These are phyloP conservation scores for Pleurotus cornucopiae DNA, from an alignment of 768 basidiomycete genomes.

Conservation along the genomic window DNA sequence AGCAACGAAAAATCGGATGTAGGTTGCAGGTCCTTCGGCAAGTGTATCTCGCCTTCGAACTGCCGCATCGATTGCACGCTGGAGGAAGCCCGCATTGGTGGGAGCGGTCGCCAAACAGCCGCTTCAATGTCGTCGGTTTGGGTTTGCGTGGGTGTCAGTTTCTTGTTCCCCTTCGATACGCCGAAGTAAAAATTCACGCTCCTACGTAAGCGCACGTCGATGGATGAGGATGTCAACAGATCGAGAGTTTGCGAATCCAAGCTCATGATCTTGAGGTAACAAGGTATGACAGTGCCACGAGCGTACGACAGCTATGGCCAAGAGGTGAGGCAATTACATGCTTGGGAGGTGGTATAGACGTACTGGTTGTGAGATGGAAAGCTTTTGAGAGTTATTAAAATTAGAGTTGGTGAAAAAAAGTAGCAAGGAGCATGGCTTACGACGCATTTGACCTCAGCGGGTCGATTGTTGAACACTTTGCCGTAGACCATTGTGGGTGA, in stretches of 20 bases:
- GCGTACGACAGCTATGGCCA: constrained; percentile 18
- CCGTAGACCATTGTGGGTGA: constrained; percentile 9
- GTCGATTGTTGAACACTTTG: constrained; percentile 4
- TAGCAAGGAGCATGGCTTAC: not conserved
- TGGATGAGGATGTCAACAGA: constrained; percentile 11
- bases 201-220: constrained; percentile 12
- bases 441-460: not conserved
- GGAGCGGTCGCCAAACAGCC: not conserved
- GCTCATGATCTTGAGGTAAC: constrained; percentile 17
- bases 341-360: not conserved
- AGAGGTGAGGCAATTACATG: no score
- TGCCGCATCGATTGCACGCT: constrained; percentile 11
- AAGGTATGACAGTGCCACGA: constrained; percentile 21
- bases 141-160: not conserved
- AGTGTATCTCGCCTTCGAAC: constrained; percentile 28
- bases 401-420: not conserved
- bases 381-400: constrained; percentile 9
- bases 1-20: constrained; percentile 23
- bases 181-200: constrained; percentile 10
- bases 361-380: constrained; percentile 23
- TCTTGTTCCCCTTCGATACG: not conserved
- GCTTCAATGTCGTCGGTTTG: not conserved
- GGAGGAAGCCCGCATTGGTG: not conserved
- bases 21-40: constrained; percentile 24
- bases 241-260: constrained; percentile 14